Percentiles rank a stretch among this genome's conserved stretches.
These are phyloP conservation scores for Myxozyma melibiosi DNA, from an alignment of 805 yeast species.

Conservation along the genomic window DNA sequence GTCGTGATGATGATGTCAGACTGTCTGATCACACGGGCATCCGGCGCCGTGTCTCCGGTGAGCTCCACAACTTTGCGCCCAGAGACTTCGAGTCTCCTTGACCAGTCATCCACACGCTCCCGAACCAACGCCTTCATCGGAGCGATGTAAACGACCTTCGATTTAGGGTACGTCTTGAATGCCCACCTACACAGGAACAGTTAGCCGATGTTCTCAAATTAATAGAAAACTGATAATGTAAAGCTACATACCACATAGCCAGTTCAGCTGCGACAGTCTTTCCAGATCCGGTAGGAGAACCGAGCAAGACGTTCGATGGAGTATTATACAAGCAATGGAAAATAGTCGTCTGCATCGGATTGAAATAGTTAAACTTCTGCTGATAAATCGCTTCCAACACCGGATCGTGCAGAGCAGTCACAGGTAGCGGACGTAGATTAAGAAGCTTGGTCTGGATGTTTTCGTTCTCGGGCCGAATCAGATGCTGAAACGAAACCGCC, in stretches of 20 bases:
- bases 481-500: constrained; percentile 83
- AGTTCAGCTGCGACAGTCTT: constrained; percentile 96
- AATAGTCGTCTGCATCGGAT: constrained; percentile 98
- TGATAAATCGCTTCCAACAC: constrained; percentile 69
- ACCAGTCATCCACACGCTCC: constrained; percentile 84
- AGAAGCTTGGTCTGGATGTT: constrained; percentile 80
- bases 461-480: constrained; percentile 85
- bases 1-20: constrained; percentile 81
- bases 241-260: constrained; percentile 81
- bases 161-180: constrained; percentile 71
- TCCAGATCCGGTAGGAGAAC: constrained; percentile 99
- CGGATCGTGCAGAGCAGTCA: constrained; percentile 71
- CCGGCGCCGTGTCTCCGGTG: constrained; percentile 83
- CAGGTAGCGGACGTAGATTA: constrained; percentile 82
- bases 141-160: constrained; percentile 70
- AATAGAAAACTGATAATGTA: no score
- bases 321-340: constrained; percentile 86
- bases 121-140: constrained; percentile 88
- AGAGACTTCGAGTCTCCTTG: constrained; percentile 51
- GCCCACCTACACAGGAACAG: constrained; percentile 52
- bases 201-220: not conserved
- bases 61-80: constrained; percentile 66
- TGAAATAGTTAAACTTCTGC: constrained; percentile 75
- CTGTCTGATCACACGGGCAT: constrained; percentile 61
- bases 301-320: constrained; percentile 80